Percentiles rank a stretch among this genome's conserved stretches.
These are phyloP conservation scores for Pseudognaphalium luteoalbum DNA, from an alignment of 129 eudicot species.

Conservation along the genomic window DNA sequence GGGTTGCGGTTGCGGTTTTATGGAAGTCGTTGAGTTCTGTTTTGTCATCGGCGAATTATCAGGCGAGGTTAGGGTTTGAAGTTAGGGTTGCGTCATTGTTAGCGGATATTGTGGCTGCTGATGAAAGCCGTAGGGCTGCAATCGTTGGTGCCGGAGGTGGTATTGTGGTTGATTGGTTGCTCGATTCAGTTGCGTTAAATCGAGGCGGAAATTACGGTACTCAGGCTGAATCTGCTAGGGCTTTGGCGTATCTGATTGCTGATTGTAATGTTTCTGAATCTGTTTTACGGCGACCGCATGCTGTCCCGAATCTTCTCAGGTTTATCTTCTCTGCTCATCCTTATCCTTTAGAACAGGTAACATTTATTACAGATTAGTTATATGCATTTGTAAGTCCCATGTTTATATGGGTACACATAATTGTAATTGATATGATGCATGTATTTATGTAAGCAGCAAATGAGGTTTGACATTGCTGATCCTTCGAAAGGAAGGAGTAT, in stretches of 20 bases:
- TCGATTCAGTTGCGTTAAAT: slow-evolving; percentile 66
- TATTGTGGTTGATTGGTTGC: slow-evolving; percentile 82
- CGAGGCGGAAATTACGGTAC: slow-evolving; percentile 49
- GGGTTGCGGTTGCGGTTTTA: slow-evolving; percentile 74
- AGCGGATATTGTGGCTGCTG: slow-evolving; percentile 95
- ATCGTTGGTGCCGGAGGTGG: slow-evolving; percentile 90
- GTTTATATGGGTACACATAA: not conserved
- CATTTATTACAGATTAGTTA: not conserved
- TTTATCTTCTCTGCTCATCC: slow-evolving; percentile 87
- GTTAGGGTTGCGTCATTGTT: slow-evolving; percentile 82
- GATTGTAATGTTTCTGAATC: slow-evolving; percentile 63
- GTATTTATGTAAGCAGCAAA: slow-evolving; percentile 64
- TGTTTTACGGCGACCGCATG: slow-evolving; percentile 67
- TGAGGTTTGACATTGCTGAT: slow-evolving; percentile 63
- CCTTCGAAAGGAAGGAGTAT: slow-evolving; percentile 94
- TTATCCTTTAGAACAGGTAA: slow-evolving; percentile 31
- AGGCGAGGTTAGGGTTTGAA: slow-evolving; percentile 87
- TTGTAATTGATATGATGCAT: slow-evolving; percentile 45
- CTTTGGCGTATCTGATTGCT: slow-evolving; percentile 90
- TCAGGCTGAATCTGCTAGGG: slow-evolving; percentile 91
- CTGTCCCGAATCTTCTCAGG: slow-evolving; percentile 66
- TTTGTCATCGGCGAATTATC: slow-evolving; percentile 71
- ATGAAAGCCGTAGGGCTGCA: slow-evolving; percentile 71
- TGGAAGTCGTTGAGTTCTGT: slow-evolving; percentile 85
- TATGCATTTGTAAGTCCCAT: not conserved